Evolutionary conservation across 2,329 filamentous ascomycete species (phyloP).

Genomic region (Cladophialophora psammophila): DNA sequence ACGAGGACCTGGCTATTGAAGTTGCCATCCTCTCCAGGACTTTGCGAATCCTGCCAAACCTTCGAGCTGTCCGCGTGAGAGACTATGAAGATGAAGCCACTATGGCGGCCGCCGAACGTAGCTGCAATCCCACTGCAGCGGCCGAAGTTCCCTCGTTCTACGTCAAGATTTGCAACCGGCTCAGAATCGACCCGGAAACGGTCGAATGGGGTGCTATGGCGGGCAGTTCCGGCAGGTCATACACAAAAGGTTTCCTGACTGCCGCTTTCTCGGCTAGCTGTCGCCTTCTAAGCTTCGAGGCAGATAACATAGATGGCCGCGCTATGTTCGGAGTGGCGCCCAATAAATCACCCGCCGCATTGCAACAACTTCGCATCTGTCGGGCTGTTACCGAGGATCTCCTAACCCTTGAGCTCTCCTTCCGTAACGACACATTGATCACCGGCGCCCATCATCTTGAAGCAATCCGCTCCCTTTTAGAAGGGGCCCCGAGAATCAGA

Average conservation of each 20-base stretch:
- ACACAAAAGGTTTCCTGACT: slow-evolving; percentile 32
- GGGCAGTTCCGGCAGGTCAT: slow-evolving; percentile 26
- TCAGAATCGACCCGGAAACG: slow-evolving; percentile 21
- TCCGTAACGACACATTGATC: slow-evolving; percentile 29
- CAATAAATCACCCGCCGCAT: slow-evolving; percentile 23
- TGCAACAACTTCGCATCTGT: slow-evolving; percentile 32
- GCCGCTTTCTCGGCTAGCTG: slow-evolving; percentile 29
- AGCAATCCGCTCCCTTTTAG: slow-evolving; percentile 27
- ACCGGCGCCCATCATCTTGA: slow-evolving; percentile 30
- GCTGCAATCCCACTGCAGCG: neutral
- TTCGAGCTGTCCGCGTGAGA: slow-evolving; percentile 28
- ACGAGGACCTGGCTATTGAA: slow-evolving; percentile 34
- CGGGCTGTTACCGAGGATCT: slow-evolving; percentile 27
- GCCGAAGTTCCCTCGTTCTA: slow-evolving; percentile 32
- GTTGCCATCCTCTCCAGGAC: slow-evolving; percentile 30
- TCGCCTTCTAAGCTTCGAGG: slow-evolving; percentile 30
- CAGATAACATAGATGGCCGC: slow-evolving; percentile 27
- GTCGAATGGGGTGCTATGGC: slow-evolving; percentile 25
- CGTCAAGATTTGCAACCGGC: slow-evolving; percentile 24
- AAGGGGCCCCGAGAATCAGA: slow-evolving; percentile 27
- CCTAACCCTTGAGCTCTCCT: slow-evolving; percentile 30
- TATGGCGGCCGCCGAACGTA: neutral
- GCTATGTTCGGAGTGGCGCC: slow-evolving; percentile 28
- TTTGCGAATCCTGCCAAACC: slow-evolving; percentile 29
- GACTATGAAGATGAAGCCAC: slow-evolving; percentile 26